Base-by-base conservation (phyloP, 2,329 filamentous ascomycete genomes). In the Neopestalotiopsis sp. region DNA sequence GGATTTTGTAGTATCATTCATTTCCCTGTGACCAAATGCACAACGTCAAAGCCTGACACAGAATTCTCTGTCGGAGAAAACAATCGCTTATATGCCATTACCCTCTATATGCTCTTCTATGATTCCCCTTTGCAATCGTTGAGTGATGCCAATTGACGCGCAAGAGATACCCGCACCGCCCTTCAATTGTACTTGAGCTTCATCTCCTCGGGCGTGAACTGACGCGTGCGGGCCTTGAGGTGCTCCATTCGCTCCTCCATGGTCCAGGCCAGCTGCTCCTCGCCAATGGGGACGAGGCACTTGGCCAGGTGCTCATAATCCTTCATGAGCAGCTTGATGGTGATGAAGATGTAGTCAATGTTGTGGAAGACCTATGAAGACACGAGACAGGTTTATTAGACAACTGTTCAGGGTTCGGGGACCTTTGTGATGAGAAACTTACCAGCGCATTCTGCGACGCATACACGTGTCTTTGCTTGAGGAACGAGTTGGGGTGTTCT, bases 291-390 rank as follows among this genome's bases (percentile, higher is more conserved):
- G 14, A 95, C 91, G 62, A 95, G 77, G 70, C 92, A 91, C 67
- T 84, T 84, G 1, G 92, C 92, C 10, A 95, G 84, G 66, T 90
- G 83, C 63, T 84, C 81, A 74, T 95, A 95, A 76, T 95, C 89
- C 78, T 94, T 93, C 69, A 84, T 84, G 74, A 95, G 75, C 20
- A 95, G 80, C 58, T 86, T 86, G 42, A 93, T 78, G 0, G 92
- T 94, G 70, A 95, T 88, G 85, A 94, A 91, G 65, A 95, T 81
- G 77, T 93, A 95, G 79, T 95, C 92, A 74, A 95, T 94, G 75
- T 94, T 90, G 78, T 92, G 90, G 76, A 95, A 95, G 5, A 94
- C 65, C 68, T 69, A 30, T 28, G 24, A 28, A 28, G 24, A 28
- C 24, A 28, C 24, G 24, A 28, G 9, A 10, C 24, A 17, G 17